A percentile compares a stretch with the other conserved stretches of the same genome.
Conservation (phyloP, 1,139 yeast genomes). For the Yamadazyma songkhlaensis region DNA sequence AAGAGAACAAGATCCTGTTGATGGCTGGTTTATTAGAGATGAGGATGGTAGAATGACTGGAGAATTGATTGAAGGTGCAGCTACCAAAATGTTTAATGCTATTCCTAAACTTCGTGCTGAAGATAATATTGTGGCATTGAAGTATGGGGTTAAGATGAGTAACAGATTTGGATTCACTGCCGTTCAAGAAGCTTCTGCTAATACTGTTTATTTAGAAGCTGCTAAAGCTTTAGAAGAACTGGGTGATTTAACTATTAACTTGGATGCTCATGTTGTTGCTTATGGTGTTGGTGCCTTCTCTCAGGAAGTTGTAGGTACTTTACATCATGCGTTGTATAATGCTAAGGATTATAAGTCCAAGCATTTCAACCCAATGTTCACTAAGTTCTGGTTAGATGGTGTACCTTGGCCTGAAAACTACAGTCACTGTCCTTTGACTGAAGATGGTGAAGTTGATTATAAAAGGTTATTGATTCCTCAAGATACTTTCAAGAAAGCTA, state of each 20-base stretch:
- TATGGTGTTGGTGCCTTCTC: slow-evolving; percentile 23
- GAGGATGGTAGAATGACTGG: slow-evolving; percentile 22
- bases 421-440: slow-evolving; percentile 17
- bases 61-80: slow-evolving; percentile 22
- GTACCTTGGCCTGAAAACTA: slow-evolving; percentile 20
- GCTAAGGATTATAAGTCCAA: slow-evolving; percentile 18
- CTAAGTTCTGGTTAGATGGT: slow-evolving; percentile 22
- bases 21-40: slow-evolving; percentile 20
- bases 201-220: slow-evolving; percentile 19
- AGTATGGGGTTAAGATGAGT: slow-evolving; percentile 20
- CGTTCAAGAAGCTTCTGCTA: slow-evolving; percentile 22
- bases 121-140: slow-evolving; percentile 17
- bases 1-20: slow-evolving; percentile 21
- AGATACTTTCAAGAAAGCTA: slow-evolving; percentile 18
- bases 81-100: slow-evolving; percentile 17
- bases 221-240: slow-evolving; percentile 16
- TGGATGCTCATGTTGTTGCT: slow-evolving; percentile 20
- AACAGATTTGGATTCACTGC: slow-evolving; percentile 22
- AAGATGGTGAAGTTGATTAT: slow-evolving; percentile 17
- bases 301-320: slow-evolving; percentile 18
- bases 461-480: slow-evolving; percentile 19
- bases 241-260: slow-evolving; percentile 17
- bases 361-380: slow-evolving; percentile 19
- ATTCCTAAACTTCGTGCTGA: slow-evolving; percentile 18
- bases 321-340: slow-evolving; percentile 18